phyloP scores from a whole-genome alignment of 2,329 filamentous ascomycete species.

The Aspergillus tamarii region DNA sequence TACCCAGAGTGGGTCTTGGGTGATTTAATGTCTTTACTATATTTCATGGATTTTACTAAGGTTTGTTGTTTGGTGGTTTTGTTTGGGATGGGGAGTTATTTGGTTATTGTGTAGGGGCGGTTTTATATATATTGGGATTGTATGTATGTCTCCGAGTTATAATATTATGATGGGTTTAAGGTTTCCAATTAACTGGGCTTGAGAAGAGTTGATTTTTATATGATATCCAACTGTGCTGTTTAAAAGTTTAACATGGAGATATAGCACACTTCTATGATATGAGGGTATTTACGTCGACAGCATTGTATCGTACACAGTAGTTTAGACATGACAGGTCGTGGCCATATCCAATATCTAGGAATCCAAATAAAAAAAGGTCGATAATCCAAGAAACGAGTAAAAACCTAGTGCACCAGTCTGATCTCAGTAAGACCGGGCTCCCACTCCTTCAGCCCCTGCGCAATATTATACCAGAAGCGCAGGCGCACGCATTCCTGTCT shows the following conservation, averaged over 20 bases:
- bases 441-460: slow-evolving; percentile 80
- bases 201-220: neutral
- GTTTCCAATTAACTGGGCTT: neutral
- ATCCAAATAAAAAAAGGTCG: neutral
- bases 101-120: too few relatives aligned
- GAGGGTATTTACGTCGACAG: neutral
- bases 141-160: neutral
- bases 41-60: too few relatives aligned
- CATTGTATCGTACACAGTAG: neutral
- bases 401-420: slow-evolving; percentile 55
- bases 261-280: neutral
- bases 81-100: too few relatives aligned
- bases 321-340: neutral
- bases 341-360: neutral
- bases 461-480: slow-evolving; percentile 89
- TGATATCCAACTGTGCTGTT: neutral
- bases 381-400: too few relatives aligned
- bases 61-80: too few relatives aligned
- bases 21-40: too few relatives aligned
- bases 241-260: neutral
- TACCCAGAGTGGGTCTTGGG: too few relatives aligned
- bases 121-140: too few relatives aligned
- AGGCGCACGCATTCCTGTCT: slow-evolving; percentile 73
- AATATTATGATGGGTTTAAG: neutral
- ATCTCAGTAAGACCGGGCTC: slow-evolving; percentile 70